A percentile compares a stretch with the other conserved stretches of the same genome.
Evolutionary conservation across 305 asterid species (phyloP).

Genomic region (Fraxinus baroniana): DNA sequence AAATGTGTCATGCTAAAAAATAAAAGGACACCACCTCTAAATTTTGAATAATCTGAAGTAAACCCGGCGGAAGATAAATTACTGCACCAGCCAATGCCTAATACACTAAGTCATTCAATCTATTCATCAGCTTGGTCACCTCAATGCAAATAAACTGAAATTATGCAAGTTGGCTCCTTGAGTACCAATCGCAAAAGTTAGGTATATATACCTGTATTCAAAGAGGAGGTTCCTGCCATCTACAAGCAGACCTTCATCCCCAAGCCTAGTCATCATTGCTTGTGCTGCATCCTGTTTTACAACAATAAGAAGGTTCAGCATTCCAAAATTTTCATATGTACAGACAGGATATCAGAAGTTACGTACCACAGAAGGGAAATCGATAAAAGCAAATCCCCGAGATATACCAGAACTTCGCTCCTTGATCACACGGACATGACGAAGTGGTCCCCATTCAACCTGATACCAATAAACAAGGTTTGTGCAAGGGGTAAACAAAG

Average conservation of each 20-base stretch:
- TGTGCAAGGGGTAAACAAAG: constrained; percentile 10
- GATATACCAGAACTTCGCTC: constrained; percentile 88
- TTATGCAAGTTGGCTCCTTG: constrained; percentile 4
- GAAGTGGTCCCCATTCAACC: constrained; percentile 99
- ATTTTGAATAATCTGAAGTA: not conserved
- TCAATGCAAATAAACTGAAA: constrained; percentile 5
- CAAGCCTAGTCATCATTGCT: constrained; percentile 91
- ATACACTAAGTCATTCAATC: not conserved
- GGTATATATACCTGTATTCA: constrained; percentile 70
- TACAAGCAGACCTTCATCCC: constrained; percentile 80
- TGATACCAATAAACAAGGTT: constrained; percentile 25
- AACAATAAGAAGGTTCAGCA: constrained; percentile 18
- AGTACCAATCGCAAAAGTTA: constrained; percentile 14
- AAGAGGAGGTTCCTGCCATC: constrained; percentile 89
- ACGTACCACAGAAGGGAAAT: constrained; percentile 90
- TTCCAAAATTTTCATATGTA: constrained; percentile 7
- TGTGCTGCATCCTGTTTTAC: constrained; percentile 76
- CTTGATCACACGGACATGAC: constrained; percentile 94
- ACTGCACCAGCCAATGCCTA: constrained; percentile 10
- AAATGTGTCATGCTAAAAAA: not conserved
- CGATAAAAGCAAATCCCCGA: constrained; percentile 98
- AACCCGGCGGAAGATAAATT: not conserved
- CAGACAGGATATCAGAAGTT: constrained; percentile 7
- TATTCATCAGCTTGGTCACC: not conserved
- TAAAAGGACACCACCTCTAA: not conserved